A percentile compares a stretch with the other conserved stretches of the same genome.
Conservation (phyloP, 2,329 filamentous ascomycete genomes). For the Pestalotiopsis fici region DNA sequence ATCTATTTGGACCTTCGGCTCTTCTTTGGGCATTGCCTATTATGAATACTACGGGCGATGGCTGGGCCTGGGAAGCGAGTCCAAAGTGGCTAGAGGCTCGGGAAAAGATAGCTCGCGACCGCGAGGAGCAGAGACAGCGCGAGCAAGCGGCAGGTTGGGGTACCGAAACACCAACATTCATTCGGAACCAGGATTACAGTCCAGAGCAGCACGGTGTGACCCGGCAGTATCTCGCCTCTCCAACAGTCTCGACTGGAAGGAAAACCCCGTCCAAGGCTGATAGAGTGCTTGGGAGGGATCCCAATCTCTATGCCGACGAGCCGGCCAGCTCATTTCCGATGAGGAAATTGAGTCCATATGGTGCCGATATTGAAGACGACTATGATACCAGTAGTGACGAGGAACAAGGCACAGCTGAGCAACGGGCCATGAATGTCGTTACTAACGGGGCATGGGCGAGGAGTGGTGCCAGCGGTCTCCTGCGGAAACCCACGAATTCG, state of each 20-base stretch:
- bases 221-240: constrained; percentile 32
- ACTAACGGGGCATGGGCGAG: constrained; percentile 38
- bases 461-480: constrained; percentile 32
- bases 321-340: constrained; percentile 43
- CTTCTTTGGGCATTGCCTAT: constrained; percentile 80
- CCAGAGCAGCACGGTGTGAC: constrained; percentile 24
- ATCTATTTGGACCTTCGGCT: constrained; percentile 77
- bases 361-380: constrained; percentile 42
- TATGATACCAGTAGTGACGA: constrained; percentile 30
- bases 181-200: constrained; percentile 19
- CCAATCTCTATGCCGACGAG: constrained; percentile 54
- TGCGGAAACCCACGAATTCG: constrained; percentile 24
- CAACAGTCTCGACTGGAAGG: constrained; percentile 25
- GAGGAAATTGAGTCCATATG: constrained; percentile 47
- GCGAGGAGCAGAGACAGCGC: constrained; percentile 60
- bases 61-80: constrained; percentile 91
- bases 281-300: constrained; percentile 58
- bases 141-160: constrained; percentile 73
- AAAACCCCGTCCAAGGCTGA: constrained; percentile 57
- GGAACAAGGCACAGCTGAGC: constrained; percentile 38
- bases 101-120: constrained; percentile 59
- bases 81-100: constrained; percentile 74
- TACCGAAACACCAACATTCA: constrained; percentile 27
- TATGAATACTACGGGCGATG: constrained; percentile 84
- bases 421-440: constrained; percentile 45